These are phyloP conservation scores for Limnanthes douglasii DNA, from an alignment of 345 rosid species.

Conservation along the genomic window DNA sequence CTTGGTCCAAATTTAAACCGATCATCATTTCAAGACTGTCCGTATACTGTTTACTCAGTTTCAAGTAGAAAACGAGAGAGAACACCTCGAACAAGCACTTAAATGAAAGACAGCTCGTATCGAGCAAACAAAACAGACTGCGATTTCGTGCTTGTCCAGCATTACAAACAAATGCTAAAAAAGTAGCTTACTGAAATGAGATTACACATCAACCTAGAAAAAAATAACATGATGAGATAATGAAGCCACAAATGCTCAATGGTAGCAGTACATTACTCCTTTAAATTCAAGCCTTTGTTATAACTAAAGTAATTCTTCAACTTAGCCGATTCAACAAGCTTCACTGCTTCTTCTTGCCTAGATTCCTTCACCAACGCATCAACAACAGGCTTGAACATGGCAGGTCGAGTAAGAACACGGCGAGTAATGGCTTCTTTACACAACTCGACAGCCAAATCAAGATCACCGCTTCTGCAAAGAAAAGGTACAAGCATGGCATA, in stretches of 20 bases:
- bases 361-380: conserved; percentile 30
- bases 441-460: conserved; percentile 29
- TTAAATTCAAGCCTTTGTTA: conserved; percentile 22
- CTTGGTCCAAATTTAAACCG: conserved; percentile 62
- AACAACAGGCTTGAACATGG: conserved; percentile 33
- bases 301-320: conserved; percentile 18
- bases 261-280: too few relatives aligned
- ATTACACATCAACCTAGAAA: too few relatives aligned
- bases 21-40: conserved; percentile 68
- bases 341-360: conserved; percentile 35
- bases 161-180: too few relatives aligned
- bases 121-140: too few relatives aligned
- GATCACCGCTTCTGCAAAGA: conserved; percentile 36
- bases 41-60: conserved; percentile 31
- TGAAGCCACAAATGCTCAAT: too few relatives aligned
- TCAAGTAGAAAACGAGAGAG: conserved; percentile 29
- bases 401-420: conserved; percentile 15
- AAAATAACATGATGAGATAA: too few relatives aligned
- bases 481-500: conserved; percentile 29
- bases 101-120: conserved; percentile 37
- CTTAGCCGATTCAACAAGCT: conserved; percentile 39
- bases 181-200: too few relatives aligned
- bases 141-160: too few relatives aligned
- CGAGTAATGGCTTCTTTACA: conserved; percentile 20
- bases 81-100: conserved; percentile 67